phyloP scores from a whole-genome alignment of 805 yeast species.

The Saccharomycopsis sp. region DNA sequence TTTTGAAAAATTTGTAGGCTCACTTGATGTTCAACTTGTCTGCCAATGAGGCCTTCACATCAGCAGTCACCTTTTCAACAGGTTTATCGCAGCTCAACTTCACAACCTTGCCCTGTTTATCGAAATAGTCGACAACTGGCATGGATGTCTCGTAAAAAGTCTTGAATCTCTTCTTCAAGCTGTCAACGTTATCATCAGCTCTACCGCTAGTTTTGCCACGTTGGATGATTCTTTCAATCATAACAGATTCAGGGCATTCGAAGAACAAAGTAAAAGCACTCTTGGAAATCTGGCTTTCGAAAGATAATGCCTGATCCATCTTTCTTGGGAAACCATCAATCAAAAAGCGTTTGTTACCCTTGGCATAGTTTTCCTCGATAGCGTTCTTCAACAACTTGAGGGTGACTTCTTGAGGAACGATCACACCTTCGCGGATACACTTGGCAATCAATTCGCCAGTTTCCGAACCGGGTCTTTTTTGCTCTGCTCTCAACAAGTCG shows the following conservation, averaged over 20 bases:
- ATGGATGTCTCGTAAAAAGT: slow-evolving; percentile 80
- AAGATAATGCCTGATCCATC: slow-evolving; percentile 96
- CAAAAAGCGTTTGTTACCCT: slow-evolving; percentile 57
- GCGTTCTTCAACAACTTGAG: slow-evolving; percentile 76
- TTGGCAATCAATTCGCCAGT: slow-evolving; percentile 79
- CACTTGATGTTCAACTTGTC: too few species aligned
- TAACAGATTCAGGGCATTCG: slow-evolving; percentile 73
- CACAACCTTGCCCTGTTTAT: slow-evolving; percentile 63
- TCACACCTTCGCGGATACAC: slow-evolving; percentile 77
- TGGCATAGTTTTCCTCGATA: slow-evolving; percentile 42
- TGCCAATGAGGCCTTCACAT: slow-evolving; percentile 63
- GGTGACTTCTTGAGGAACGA: slow-evolving; percentile 91
- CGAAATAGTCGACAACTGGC: slow-evolving; percentile 88
- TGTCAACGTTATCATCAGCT: slow-evolving; percentile 84
- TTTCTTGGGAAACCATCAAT: slow-evolving; percentile 97
- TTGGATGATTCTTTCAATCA: slow-evolving; percentile 76
- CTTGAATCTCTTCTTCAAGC: slow-evolving; percentile 80
- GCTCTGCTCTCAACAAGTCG: slow-evolving; percentile 89
- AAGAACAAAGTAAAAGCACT: slow-evolving; percentile 66
- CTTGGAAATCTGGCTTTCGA: slow-evolving; percentile 69
- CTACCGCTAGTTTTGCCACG: slow-evolving; percentile 95
- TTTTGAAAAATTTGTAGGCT: too few species aligned
- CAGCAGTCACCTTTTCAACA: slow-evolving; percentile 65
- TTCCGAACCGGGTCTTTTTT: slow-evolving; percentile 68
- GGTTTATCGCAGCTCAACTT: slow-evolving; percentile 71